Base-by-base conservation (phyloP, 352 stramenopile species). In the Globisporangium megalacanthum region DNA sequence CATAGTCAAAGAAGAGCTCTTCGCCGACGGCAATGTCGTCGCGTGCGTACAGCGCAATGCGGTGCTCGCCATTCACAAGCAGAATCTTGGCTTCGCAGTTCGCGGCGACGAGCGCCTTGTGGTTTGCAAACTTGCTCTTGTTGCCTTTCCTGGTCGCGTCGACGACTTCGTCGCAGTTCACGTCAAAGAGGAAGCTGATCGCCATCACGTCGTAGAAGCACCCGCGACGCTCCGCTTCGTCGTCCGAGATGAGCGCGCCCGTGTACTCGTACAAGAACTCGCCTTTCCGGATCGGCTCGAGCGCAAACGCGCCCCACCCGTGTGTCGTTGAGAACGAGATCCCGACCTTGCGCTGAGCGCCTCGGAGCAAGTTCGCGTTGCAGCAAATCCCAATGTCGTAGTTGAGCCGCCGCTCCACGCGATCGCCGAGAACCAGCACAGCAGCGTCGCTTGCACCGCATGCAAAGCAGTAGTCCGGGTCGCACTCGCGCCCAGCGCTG, bases 81-180 rank as follows among this genome's bases (percentile, higher is more conserved):
- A 96, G 65, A 54, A 96, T 92, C 52, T 81, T 85, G 6, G 92
- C 79, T 52, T 89, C 72, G 44, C 89, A 82, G 55, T 98, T 98
- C 13, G 87, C 75, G 6, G 60, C 54, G 19, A 69, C 66, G 49
- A 66, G 64, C 48, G 70, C 62, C 11, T 63, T 68, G 56, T 98
- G 92, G 60, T 97, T 96, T 1, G 88, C 83, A 70, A 97, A 98
- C 56, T 95, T 90, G 42, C 83, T 89, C 67, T 98, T 98, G 72
- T 98, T 98, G 17, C 96, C 95, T 63, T 97, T 92, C 25, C 84
- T 79, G 35, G 85, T 85, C 2, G 94, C 92, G 65, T 98, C 95
- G 33, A 99, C 77, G 22, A 95, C 83, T 49, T 86, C 82, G 10
- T 98, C 92, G 3, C 71, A 82, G 58, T 92, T 97, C 11, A 98